phyloP scores from a whole-genome alignment of 345 rosid species.

The Toxicodendron radicans region DNA sequence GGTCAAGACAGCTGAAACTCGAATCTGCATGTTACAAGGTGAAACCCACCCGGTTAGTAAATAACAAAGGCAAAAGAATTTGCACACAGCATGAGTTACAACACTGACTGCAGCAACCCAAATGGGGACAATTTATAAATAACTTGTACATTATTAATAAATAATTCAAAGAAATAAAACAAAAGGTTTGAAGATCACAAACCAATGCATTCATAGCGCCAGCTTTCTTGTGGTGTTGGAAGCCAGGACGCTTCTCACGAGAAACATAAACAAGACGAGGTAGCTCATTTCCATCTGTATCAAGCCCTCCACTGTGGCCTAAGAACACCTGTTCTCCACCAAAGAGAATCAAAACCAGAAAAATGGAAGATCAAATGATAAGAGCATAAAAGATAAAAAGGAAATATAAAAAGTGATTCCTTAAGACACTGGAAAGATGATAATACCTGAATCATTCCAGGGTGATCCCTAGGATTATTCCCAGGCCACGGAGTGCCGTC shows the following conservation, averaged over 20 bases:
- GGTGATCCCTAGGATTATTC: constrained; percentile 97
- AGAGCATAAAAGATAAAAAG: background rate
- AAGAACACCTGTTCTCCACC: constrained; percentile 68
- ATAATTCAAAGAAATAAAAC: background rate
- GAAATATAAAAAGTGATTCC: background rate
- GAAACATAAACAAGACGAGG: constrained; percentile 99
- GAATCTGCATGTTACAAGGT: constrained; percentile 59
- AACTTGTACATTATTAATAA: background rate
- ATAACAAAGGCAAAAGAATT: background rate
- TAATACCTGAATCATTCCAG: constrained; percentile 95
- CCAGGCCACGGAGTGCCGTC: constrained; percentile 99
- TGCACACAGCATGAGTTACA: background rate
- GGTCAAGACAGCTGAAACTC: constrained; percentile 98
- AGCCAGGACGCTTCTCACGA: constrained; percentile 99
- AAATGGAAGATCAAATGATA: constrained; percentile 13
- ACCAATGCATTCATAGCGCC: constrained; percentile 99
- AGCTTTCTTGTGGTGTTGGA: constrained; percentile 99
- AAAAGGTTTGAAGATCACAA: constrained; percentile 30
- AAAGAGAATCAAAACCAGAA: background rate
- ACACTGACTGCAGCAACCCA: constrained; percentile 4
- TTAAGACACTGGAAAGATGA: constrained; percentile 9
- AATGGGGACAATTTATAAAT: constrained; percentile 6
- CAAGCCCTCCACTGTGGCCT: constrained; percentile 98
- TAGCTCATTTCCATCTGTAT: constrained; percentile 96
- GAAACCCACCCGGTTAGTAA: constrained; percentile 21